Conservation (phyloP, 1,284 basidiomycete genomes). For the Neonothopanus nambi region DNA sequence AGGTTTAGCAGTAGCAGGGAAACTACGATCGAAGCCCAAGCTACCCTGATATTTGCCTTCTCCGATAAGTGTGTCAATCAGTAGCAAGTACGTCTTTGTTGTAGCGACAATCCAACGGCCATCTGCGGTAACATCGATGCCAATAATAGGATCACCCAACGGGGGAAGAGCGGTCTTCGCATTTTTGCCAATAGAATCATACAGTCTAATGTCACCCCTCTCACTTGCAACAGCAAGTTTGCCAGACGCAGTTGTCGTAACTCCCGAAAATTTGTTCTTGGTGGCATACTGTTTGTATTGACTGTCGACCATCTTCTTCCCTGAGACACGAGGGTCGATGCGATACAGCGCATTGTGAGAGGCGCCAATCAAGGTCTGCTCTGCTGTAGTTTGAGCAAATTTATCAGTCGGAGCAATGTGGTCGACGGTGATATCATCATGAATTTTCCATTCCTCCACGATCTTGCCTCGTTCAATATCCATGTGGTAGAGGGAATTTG, state of each 20-base stretch:
- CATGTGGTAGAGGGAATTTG: constrained; percentile 88
- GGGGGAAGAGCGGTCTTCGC: constrained; percentile 98
- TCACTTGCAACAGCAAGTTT: constrained; percentile 92
- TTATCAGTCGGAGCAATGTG: constrained; percentile 94
- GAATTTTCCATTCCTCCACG: constrained; percentile 98
- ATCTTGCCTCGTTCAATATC: constrained; percentile 97
- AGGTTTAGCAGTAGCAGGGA: constrained; percentile 94
- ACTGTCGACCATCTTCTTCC: constrained; percentile 91
- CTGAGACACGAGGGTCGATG: constrained; percentile 92
- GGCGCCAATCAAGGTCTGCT: constrained; percentile 91
- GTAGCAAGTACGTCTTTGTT: constrained; percentile 90
- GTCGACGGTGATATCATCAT: constrained; percentile 83
- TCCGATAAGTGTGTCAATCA: constrained; percentile 95
- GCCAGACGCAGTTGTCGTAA: constrained; percentile 86
- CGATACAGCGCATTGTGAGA: constrained; percentile 96
- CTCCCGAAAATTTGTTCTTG: constrained; percentile 95
- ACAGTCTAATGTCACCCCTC: constrained; percentile 96
- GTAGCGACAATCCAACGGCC: constrained; percentile 97
- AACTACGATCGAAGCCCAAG: constrained; percentile 92
- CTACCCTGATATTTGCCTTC: constrained; percentile 87
- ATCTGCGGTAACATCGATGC: constrained; percentile 92
- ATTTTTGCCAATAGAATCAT: constrained; percentile 97
- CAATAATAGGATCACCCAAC: constrained; percentile 92
- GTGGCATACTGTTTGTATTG: constrained; percentile 96
- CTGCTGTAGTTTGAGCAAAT: constrained; percentile 90